Percentiles rank a stretch among this genome's conserved stretches.
Conservation (phyloP, 371 early-diverging fungal species). For the Lichtheimia ornata region DNA sequence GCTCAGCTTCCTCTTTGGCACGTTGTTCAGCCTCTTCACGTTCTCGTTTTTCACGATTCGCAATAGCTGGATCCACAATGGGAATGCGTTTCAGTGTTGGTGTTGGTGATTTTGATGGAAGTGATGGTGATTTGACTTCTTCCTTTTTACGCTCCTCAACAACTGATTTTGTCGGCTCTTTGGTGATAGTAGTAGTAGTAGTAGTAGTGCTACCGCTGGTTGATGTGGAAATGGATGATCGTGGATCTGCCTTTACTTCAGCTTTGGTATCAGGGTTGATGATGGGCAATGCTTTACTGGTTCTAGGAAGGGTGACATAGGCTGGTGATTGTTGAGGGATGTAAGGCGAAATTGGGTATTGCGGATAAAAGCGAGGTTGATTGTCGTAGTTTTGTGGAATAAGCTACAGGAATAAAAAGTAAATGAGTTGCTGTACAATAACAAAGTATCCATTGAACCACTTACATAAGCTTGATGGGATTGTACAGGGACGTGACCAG, state of each 20-base stretch:
- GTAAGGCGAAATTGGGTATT: conserved; percentile 21
- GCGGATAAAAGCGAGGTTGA: conserved; percentile 24
- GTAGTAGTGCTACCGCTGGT: conserved; percentile 22
- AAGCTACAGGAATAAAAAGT: not conserved
- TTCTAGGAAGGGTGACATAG: conserved; percentile 50
- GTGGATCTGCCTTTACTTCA: conserved; percentile 57
- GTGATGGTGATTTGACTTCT: not conserved
- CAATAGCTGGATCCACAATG: conserved; percentile 56
- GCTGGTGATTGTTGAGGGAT: conserved; percentile 14
- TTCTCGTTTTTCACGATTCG: conserved; percentile 40
- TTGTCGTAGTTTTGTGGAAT: conserved; percentile 16
- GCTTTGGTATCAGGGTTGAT: conserved; percentile 75
- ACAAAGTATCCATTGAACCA: not conserved
- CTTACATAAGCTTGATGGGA: not conserved
- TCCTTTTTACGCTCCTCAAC: conserved; percentile 27
- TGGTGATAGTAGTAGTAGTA: conserved; percentile 30
- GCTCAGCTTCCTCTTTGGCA: conserved; percentile 44
- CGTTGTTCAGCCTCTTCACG: conserved; percentile 41
- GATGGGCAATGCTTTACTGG: conserved; percentile 65
- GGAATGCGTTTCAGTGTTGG: too few species aligned
- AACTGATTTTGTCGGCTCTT: too few species aligned
- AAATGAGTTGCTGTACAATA: not conserved
- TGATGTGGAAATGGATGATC: conserved; percentile 22
- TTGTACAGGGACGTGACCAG: conserved; percentile 11
- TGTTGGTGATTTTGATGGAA: too few species aligned